Evolutionary conservation across 129 eudicot genomes (phyloP), one percentile per base, ranked within the genome.

Genomic region (Heracleum sosnowskyi): DNA sequence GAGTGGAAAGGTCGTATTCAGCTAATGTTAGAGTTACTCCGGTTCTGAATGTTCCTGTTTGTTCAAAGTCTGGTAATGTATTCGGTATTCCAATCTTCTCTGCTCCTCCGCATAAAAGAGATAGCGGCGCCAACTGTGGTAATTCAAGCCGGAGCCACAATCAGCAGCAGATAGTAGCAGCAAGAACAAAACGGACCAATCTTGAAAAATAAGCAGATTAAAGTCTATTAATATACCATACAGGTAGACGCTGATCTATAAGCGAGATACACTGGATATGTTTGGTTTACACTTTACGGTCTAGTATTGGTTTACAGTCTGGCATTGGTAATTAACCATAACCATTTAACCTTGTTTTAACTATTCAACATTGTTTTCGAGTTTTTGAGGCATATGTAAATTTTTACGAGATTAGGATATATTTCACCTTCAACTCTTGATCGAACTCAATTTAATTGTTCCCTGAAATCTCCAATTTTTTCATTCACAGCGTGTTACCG

Each of bases 31-130:
- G 97, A 24, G 79, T 93, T 4, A 91, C 93, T 31, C 96, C 97
- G 41, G 97, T 94, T 51, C 86, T 94, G 11, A 94, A 94, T 76
- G 97, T 94, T 39, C 96, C 96, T 39, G 93, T 94, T 63, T 91
- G 96, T 81, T 89, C 97, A 0, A 93, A 93, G 62, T 87, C 91
- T 51, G 88, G 92, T 9, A 81, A 87, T 42, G 81, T 90, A 57
- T 87, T 91, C 49, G 93, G 96, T 13, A 86, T 93, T 44, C 91
- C 91, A 4, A 60, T 86, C 31, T 93, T 90, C 46, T 83, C 93
- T 9, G 84, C 92, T 0, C 86, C 91, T 0, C 82, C 84, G 44
- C 91, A 91, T 75, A 87, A 78, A 80, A 89, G 85, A 55, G 89
- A 83, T 28, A 79, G 83, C 2, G 35, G 39, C 33, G 55, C 42